Evolutionary conservation across 169 alveolate species (phyloP), one percentile per base, ranked within the genome.

Genomic region (Miamiensis avidus): DNA sequence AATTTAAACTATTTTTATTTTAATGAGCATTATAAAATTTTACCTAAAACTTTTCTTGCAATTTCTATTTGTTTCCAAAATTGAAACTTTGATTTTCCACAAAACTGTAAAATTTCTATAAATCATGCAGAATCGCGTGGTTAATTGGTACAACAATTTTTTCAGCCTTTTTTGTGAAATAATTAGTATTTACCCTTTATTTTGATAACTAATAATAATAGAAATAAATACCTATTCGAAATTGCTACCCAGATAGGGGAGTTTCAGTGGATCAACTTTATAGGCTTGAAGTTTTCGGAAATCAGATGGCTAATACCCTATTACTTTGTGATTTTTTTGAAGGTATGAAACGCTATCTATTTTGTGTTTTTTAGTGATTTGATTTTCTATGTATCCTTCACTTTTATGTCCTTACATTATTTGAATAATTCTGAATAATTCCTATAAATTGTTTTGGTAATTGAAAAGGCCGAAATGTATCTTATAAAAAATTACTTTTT

Each of bases 171-270:
- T n/a, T n/a, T n/a, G n/a, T n/a, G n/a, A n/a, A n/a, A n/a, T n/a
- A n/a, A n/a, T n/a, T n/a, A n/a, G n/a, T n/a, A n/a, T n/a, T n/a
- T n/a, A n/a, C n/a, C n/a, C n/a, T n/a, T n/a, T n/a, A n/a, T n/a
- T n/a, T n/a, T n/a, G n/a, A n/a, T n/a, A n/a, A n/a, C n/a, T n/a
- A n/a, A n/a, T n/a, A n/a, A n/a, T n/a, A n/a, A n/a, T n/a, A n/a
- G n/a, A n/a, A n/a, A n/a, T n/a, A n/a, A n/a, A n/a, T n/a, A n/a
- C n/a, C n/a, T n/a, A n/a, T 34, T 34, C 76, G 65, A 49, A 79
- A 79, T 79, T 79, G 20, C 84, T 64, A 6, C 84, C 84, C 28
- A 69, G 29, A 11, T 34, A 49, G 1, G 84, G 84, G 30, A 79
- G n/a, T 26, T 79, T 79, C 25, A 29, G 30, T 27, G 76, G 34